Percentiles rank a stretch among this genome's conserved stretches.
Conservation (phyloP, 768 basidiomycete species). For the Termitomyces sp. region DNA sequence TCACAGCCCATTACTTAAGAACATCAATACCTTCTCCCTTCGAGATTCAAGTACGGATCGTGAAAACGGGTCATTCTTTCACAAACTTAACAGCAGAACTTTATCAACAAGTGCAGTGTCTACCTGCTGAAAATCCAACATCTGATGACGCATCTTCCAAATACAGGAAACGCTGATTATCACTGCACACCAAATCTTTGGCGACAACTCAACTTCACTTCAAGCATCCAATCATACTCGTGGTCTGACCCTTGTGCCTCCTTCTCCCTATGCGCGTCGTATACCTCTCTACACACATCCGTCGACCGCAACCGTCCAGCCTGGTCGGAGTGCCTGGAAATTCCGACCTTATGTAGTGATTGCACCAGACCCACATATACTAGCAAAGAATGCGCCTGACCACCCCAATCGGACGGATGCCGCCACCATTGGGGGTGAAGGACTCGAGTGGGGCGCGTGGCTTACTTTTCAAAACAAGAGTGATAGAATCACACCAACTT, state of each 20-base stretch:
- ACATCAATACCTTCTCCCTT: conserved; percentile 35
- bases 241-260: conserved; percentile 34
- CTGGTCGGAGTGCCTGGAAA: conserved; percentile 24
- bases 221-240: conserved; percentile 13
- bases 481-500: conserved; percentile 41
- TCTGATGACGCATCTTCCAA: not conserved
- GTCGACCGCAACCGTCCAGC: conserved; percentile 24
- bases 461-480: conserved; percentile 35
- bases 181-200: conserved; percentile 53
- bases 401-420: conserved; percentile 31
- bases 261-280: conserved; percentile 56
- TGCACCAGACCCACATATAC: conserved; percentile 36
- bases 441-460: conserved; percentile 57
- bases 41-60: conserved; percentile 38
- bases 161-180: conserved; percentile 41
- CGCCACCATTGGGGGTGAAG: conserved; percentile 44
- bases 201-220: conserved; percentile 31
- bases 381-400: conserved; percentile 30
- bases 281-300: conserved; percentile 53
- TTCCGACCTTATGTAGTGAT: conserved; percentile 29
- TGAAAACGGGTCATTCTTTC: conserved; percentile 49
- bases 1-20: conserved; percentile 55
- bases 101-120: conserved; percentile 42
- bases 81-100: conserved; percentile 57
- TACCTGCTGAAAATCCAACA: not conserved